Percentiles rank a stretch among this genome's conserved stretches.
Conservation (phyloP, 75 land plant genomes). For the Picea sitchensis region DNA sequence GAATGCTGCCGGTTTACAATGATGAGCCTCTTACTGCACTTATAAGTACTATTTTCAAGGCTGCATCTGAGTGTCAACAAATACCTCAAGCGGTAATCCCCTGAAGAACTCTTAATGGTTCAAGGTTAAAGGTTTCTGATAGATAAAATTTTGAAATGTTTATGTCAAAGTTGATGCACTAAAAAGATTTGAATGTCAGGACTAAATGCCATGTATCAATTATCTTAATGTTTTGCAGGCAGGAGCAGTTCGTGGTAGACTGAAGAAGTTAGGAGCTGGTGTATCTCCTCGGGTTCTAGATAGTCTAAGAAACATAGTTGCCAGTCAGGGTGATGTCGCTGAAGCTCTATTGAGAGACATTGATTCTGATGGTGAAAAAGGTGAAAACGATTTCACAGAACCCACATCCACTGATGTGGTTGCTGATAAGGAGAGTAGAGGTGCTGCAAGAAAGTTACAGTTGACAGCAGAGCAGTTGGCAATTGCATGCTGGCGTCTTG, state of each 20-base stretch:
- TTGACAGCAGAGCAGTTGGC: slow-evolving; percentile 37
- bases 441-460: slow-evolving; percentile 22
- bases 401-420: slow-evolving; percentile 17
- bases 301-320: slow-evolving; percentile 32
- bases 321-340: slow-evolving; percentile 30
- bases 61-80: slow-evolving; percentile 39
- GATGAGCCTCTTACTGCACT: slow-evolving; percentile 38
- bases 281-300: slow-evolving; percentile 43
- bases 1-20: slow-evolving; percentile 25
- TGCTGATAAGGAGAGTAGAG: slow-evolving; percentile 24
- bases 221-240: slow-evolving; percentile 17
- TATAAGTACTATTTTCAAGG: slow-evolving; percentile 42
- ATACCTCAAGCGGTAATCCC: slow-evolving; percentile 39
- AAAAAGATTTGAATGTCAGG: background rate
- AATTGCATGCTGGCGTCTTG: slow-evolving; percentile 36
- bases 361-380: slow-evolving; percentile 38
- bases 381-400: slow-evolving; percentile 34
- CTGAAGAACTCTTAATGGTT: background rate
- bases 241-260: slow-evolving; percentile 34
- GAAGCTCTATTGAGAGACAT: slow-evolving; percentile 42
- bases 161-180: background rate
- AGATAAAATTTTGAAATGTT: background rate
- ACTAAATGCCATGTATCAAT: background rate
- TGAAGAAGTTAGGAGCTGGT: slow-evolving; percentile 36
- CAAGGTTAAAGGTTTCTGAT: background rate